Evolutionary conservation across 768 basidiomycete species (phyloP).

Genomic region (Dendrothele bispora): DNA sequence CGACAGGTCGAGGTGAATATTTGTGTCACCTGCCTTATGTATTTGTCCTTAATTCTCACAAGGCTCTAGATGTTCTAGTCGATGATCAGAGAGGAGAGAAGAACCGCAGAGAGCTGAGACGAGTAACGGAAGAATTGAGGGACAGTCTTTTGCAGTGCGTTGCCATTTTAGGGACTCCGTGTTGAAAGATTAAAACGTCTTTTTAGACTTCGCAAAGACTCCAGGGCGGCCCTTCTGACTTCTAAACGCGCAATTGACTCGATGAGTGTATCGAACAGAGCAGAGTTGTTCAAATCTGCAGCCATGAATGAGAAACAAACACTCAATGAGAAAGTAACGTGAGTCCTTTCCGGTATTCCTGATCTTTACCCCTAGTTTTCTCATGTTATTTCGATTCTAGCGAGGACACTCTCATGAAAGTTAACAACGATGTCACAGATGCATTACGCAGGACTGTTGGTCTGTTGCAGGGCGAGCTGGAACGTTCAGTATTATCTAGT

Average conservation of each 20-base stretch:
- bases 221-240: conserved; percentile 64
- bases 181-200: not conserved
- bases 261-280: conserved; percentile 54
- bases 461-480: conserved; percentile 90
- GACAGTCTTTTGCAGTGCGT: conserved; percentile 50
- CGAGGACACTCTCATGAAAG: conserved; percentile 85
- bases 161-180: not conserved
- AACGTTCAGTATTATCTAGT: conserved; percentile 79
- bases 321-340: conserved; percentile 63
- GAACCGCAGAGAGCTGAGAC: conserved; percentile 46
- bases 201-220: conserved; percentile 58
- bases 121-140: conserved; percentile 49
- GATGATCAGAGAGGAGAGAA: conserved; percentile 70
- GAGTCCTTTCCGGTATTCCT: conserved; percentile 24
- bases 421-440: conserved; percentile 88
- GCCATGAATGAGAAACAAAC: conserved; percentile 46
- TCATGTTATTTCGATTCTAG: conserved; percentile 28
- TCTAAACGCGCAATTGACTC: conserved; percentile 78
- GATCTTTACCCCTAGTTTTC: too few species aligned
- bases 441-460: conserved; percentile 80
- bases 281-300: conserved; percentile 65
- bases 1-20: conserved; percentile 64
- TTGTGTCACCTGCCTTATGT: not conserved
- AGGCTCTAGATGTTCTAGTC: conserved; percentile 69
- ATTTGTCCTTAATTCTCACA: conserved; percentile 16